These are phyloP conservation scores for Naganishia kalamii DNA, from an alignment of 768 basidiomycete genomes.

Conservation along the genomic window DNA sequence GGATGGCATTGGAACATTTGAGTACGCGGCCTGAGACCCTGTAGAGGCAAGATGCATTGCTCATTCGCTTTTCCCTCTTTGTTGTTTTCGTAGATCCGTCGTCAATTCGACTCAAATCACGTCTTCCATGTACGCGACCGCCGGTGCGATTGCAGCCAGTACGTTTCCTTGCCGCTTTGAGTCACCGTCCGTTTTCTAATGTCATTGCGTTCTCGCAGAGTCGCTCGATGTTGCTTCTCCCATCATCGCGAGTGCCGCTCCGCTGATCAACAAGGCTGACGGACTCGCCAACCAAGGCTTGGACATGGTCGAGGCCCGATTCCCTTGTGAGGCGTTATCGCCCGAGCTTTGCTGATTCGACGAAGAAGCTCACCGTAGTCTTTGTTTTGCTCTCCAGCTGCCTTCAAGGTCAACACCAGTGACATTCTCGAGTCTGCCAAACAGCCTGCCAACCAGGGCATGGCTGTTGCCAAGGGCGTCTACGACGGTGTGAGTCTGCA, in stretches of 20 bases:
- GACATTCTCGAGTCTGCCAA: conserved; percentile 37
- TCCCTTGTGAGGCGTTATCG: conserved; percentile 32
- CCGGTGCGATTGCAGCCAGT: conserved; percentile 37
- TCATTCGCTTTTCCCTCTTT: too few relatives aligned
- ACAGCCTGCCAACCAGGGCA: conserved; percentile 28
- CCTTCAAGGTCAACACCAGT: conserved; percentile 44
- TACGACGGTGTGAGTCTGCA: conserved; percentile 44
- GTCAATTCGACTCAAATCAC: conserved; percentile 37
- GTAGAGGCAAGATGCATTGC: too few relatives aligned
- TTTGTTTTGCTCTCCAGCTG: conserved; percentile 27
- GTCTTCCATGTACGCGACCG: conserved; percentile 35
- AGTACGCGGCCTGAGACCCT: conserved; percentile 35
- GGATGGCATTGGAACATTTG: conserved; percentile 40
- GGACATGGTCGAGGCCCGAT: conserved; percentile 38
- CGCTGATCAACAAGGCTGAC: conserved; percentile 39
- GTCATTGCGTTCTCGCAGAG: conserved; percentile 24
- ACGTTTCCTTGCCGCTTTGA: conserved; percentile 16
- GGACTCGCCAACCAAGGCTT: conserved; percentile 32
- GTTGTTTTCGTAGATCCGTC: conserved; percentile 26
- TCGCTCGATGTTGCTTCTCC: conserved; percentile 43
- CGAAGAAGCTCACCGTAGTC: conserved; percentile 1
- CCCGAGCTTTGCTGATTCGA: conserved; percentile 1
- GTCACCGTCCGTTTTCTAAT: background rate
- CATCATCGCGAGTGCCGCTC: conserved; percentile 37
- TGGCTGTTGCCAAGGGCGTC: conserved; percentile 33